These are phyloP conservation scores for Astrothelium macrocarpum DNA, from an alignment of 495 filamentous ascomycete species.

Conservation along the genomic window DNA sequence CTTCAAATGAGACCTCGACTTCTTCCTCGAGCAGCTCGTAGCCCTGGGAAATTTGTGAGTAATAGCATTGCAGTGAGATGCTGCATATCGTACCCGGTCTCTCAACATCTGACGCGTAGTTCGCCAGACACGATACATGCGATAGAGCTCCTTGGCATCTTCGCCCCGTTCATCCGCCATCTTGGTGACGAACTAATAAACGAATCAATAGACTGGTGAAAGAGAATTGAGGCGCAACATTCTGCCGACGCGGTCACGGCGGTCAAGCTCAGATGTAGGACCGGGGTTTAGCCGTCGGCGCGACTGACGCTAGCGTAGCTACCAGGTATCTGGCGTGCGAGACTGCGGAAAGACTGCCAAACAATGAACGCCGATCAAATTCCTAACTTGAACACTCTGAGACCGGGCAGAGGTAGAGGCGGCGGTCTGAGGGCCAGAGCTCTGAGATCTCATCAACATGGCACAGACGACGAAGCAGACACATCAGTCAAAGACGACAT, in stretches of 20 bases:
- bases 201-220: no score
- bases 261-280: no score
- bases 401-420: not conserved
- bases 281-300: not conserved
- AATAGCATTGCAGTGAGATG: not conserved
- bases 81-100: constrained; percentile 29
- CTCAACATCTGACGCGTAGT: constrained; percentile 31
- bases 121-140: constrained; percentile 24
- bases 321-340: no score
- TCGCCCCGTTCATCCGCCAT: constrained; percentile 17
- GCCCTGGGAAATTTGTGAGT: constrained; percentile 48
- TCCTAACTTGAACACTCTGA: not conserved
- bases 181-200: no score
- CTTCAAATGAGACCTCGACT: constrained; percentile 65
- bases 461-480: not conserved
- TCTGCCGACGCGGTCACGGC: no score
- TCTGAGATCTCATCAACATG: not conserved
- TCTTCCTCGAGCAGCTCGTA: constrained; percentile 89
- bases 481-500: constrained; percentile 40
- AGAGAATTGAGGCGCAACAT: no score
- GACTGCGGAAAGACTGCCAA: no score
- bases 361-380: not conserved
- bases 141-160: constrained; percentile 16
- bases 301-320: no score
- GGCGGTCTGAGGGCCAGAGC: not conserved